Evolutionary conservation across 2,329 filamentous ascomycete genomes (phyloP).

Genomic region (Ambrosiella cleistominuta): DNA sequence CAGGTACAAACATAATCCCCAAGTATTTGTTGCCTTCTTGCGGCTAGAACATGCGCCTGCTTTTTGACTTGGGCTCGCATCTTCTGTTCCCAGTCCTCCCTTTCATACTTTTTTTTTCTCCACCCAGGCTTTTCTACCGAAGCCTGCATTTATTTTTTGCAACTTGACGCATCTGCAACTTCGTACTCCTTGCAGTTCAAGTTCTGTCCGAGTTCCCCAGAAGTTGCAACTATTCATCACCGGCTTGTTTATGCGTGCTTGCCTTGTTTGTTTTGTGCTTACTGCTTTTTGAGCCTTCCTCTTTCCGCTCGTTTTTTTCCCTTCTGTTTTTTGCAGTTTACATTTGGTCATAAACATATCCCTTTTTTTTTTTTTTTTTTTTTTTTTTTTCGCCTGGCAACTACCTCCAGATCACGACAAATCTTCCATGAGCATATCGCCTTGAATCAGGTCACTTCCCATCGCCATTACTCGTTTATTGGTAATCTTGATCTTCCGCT

Average conservation of each 20-base stretch:
- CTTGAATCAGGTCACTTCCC: not conserved
- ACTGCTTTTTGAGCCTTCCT: slow-evolving; percentile 13
- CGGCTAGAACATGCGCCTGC: not conserved
- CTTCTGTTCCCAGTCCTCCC: not conserved
- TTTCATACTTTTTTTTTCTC: not conserved
- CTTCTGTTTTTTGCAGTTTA: slow-evolving; percentile 1
- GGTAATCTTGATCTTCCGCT: not conserved
- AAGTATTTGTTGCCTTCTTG: not conserved
- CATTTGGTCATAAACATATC: not conserved
- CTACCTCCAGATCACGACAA: not conserved
- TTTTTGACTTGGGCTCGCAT: not conserved
- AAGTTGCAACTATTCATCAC: not conserved
- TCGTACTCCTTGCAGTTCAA: slow-evolving; percentile 1
- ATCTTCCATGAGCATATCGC: not conserved
- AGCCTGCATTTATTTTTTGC: not conserved
- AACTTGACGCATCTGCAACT: not conserved
- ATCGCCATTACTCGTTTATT: not conserved
- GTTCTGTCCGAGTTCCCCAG: not conserved
- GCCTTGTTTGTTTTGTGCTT: slow-evolving; percentile 1
- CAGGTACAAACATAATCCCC: not conserved
- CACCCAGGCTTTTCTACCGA: not conserved
- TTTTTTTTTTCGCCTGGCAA: not conserved
- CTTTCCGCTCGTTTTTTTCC: slow-evolving; percentile 18
- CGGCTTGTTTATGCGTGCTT: not conserved
- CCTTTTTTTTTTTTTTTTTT: not conserved